Base-by-base conservation (phyloP, 139 green algal genomes). In the Deuterostichococcus epilithicus region DNA sequence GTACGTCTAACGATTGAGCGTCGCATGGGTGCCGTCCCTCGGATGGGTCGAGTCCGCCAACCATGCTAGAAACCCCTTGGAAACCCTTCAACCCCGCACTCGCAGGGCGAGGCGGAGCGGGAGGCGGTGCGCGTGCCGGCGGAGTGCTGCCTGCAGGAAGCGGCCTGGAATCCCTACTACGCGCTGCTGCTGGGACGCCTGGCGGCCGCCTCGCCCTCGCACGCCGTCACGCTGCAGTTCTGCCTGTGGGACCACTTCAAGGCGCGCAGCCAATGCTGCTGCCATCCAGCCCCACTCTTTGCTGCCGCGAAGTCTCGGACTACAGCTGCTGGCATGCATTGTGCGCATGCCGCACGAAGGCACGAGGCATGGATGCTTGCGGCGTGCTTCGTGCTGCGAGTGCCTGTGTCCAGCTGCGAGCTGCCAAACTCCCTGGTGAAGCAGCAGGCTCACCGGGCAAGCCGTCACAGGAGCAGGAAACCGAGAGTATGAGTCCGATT, bases 91-190 rank as follows among this genome's bases (percentile, higher is more conserved):
- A n/a, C n/a, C n/a, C n/a, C n/a, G n/a, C n/a, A n/a, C n/a, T n/a
- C 74, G 67, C 82, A 89, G 86, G 92, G 90, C 10, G 87, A 93
- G 72, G 84, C 91, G 60, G 82, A 92, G 74, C 86, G 90, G 32
- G 91, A 96, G 80, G 68, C 92, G 22, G 84, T 94, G 47, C 84
- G 90, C 1, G 91, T 96, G 47, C 78, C 90, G 44, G 73, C 94
- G 42, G 88, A 95, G 38, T 97, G 92, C 84, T 91, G 86, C 80
- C 80, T 97, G 73, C 85, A 94, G 81, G 80, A 86, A 33, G 70
- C 70, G 25, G 74, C 68, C 22, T 97, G 83, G 79, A 97, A 97
- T 80, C 84, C 88, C 0, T 97, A 95, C 88, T 97, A 97, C 75
- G 78, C 79, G 15, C 78, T 84, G 35, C 77, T 97, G 65, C 82